phyloP scores from a whole-genome alignment of 2,329 filamentous ascomycete genomes.

The Didymella keratinophila region DNA sequence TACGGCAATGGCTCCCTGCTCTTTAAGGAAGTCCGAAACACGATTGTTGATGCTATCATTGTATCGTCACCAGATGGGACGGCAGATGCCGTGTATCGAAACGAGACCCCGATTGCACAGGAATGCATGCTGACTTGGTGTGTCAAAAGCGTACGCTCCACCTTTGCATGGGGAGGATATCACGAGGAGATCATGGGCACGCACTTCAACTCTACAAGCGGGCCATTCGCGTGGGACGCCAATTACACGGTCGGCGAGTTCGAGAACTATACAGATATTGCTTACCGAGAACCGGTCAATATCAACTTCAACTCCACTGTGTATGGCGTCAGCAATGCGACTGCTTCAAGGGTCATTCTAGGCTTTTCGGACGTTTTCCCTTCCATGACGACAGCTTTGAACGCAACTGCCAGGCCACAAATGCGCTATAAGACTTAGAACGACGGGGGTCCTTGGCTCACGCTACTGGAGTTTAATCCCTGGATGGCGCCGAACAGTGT shows the following conservation, averaged over 20 bases:
- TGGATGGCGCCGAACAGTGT: conserved; percentile 36
- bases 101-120: conserved; percentile 21
- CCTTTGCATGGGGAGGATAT: conserved; percentile 26
- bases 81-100: conserved; percentile 15
- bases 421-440: conserved; percentile 3
- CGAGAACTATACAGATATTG: too few relatives aligned
- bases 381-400: too few relatives aligned
- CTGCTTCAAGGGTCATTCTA: too few relatives aligned
- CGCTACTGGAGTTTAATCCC: conserved; percentile 18
- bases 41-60: conserved; percentile 21
- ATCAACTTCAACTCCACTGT: too few relatives aligned
- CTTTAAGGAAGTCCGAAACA: conserved; percentile 25
- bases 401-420: too few relatives aligned
- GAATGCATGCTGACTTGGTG: conserved; percentile 39
- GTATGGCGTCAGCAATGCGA: too few relatives aligned
- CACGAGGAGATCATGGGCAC: conserved; percentile 19
- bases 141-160: conserved; percentile 29
- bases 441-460: background rate
- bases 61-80: conserved; percentile 12
- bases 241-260: too few relatives aligned
- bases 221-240: too few relatives aligned
- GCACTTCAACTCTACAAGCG: too few relatives aligned
- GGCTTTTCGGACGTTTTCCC: too few relatives aligned
- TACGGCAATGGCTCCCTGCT: conserved; percentile 27
- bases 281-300: too few relatives aligned